Evolutionary conservation across 1,284 basidiomycete genomes (phyloP).

Genomic region (Ceratobasidium sp.): DNA sequence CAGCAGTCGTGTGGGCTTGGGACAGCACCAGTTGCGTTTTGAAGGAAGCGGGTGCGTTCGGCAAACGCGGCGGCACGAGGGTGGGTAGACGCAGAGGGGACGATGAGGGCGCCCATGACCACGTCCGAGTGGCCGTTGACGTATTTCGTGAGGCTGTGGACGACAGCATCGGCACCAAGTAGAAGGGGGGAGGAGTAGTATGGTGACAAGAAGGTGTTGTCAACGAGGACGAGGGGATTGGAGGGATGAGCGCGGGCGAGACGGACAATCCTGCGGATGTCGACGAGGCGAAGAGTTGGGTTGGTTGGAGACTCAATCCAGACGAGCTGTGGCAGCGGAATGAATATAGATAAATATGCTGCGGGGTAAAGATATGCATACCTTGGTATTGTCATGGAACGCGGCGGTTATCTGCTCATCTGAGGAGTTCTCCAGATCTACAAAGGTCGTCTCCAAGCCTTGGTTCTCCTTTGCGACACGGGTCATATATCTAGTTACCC

Average conservation of each 20-base stretch:
- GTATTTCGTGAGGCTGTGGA: conserved; percentile 90
- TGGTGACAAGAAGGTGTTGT: conserved; percentile 93
- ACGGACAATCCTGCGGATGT: conserved; percentile 75
- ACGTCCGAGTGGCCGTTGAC: conserved; percentile 95
- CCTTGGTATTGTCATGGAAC: conserved; percentile 85
- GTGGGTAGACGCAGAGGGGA: conserved; percentile 67
- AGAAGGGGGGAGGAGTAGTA: conserved; percentile 92
- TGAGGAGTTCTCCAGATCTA: conserved; percentile 82
- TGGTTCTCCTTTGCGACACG: conserved; percentile 81
- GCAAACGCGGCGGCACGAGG: conserved; percentile 57
- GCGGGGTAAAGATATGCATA: conserved; percentile 53
- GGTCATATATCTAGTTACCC: conserved; percentile 63
- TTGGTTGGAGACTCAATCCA: conserved; percentile 98
- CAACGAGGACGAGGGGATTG: conserved; percentile 82
- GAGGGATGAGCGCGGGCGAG: conserved; percentile 71
- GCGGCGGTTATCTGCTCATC: conserved; percentile 75
- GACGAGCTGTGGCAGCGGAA: conserved; percentile 72
- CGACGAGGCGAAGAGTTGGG: conserved; percentile 90
- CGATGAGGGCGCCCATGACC: conserved; percentile 85
- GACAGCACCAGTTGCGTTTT: conserved; percentile 91
- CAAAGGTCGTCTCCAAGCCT: conserved; percentile 81
- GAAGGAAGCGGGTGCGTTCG: conserved; percentile 84
- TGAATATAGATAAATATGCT: conserved; percentile 16
- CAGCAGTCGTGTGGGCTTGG: conserved; percentile 92
- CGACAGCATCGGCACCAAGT: conserved; percentile 85